Evolutionary conservation across 1,284 basidiomycete genomes (phyloP).

Genomic region (Waitea zeae): DNA sequence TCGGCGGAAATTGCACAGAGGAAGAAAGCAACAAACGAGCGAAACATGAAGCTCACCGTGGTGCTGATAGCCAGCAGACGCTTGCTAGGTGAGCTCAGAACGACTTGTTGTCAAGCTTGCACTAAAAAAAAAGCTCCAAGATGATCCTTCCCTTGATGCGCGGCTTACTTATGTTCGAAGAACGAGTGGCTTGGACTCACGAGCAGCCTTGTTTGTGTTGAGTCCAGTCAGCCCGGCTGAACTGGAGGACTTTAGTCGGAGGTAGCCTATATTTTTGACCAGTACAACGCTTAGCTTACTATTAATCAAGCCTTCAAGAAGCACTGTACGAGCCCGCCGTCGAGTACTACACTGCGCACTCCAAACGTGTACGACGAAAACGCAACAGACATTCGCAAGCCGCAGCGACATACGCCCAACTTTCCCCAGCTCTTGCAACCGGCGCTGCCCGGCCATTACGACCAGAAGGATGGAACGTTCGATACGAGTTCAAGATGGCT

Average conservation of each 20-base stretch:
- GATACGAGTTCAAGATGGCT: slow-evolving; percentile 94
- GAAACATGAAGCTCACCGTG: slow-evolving; percentile 86
- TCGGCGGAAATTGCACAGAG: slow-evolving; percentile 63
- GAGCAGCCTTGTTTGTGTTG: slow-evolving; percentile 86
- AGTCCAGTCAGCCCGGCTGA: slow-evolving; percentile 77
- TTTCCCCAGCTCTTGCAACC: slow-evolving; percentile 23
- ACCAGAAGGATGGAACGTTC: slow-evolving; percentile 86
- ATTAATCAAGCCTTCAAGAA: slow-evolving; percentile 51
- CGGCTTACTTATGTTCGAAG: slow-evolving; percentile 76
- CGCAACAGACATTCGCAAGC: slow-evolving; percentile 58
- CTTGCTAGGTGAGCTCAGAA: slow-evolving; percentile 49
- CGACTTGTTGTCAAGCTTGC: neutral
- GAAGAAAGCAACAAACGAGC: slow-evolving; percentile 65
- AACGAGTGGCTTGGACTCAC: slow-evolving; percentile 77
- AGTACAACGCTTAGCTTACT: neutral
- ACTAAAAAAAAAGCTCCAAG: slow-evolving; percentile 19
- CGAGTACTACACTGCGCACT: slow-evolving; percentile 88
- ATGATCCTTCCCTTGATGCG: slow-evolving; percentile 69
- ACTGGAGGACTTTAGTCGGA: slow-evolving; percentile 71
- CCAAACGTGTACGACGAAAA: slow-evolving; percentile 81
- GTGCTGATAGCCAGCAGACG: slow-evolving; percentile 81
- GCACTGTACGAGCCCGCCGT: slow-evolving; percentile 78
- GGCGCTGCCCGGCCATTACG: slow-evolving; percentile 51
- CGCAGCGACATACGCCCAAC: slow-evolving; percentile 20
- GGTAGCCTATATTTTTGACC: slow-evolving; percentile 21